Base-by-base conservation (phyloP, 768 basidiomycete genomes). In the Calocybe indica region DNA sequence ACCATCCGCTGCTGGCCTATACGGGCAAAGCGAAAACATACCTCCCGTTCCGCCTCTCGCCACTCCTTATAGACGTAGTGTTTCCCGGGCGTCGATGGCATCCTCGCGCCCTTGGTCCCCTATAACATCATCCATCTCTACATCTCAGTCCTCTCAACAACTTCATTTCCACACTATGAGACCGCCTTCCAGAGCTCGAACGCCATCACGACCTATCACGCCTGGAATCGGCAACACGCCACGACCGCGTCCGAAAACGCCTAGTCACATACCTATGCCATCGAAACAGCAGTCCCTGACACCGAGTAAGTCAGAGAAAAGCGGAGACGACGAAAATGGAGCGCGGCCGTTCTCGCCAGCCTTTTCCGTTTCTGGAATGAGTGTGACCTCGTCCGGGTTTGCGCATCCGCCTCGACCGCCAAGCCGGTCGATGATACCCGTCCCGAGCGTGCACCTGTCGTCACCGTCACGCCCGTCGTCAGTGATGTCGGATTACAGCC, bases 61-160 rank as follows among this genome's bases (percentile, higher is more conserved):
- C 11, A 71, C 80, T 1, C 68, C 76, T 7, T 75, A 79, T 54
- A 72, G 75, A 53, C 75, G 87, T 51, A 88, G 87, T 62, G 54
- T 80, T 29, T 88, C 87, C 28, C 76, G 87, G 42, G 78, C 78
- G 28, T 89, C 87, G 11, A 83, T 87, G 74, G 75, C 80, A 13
- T 88, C 87, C 45, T 88, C 85, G 10, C 72, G 87, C 37, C 87
- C 87, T 43, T 88, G 86, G 85, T 88, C 87, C 8, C 87, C 87
- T 36, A 67, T 85, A 14, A 83, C 77, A 45, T 83, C 83, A 5
- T 83, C 85, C 9, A 74, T 76, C 58, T 86, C 85, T 10, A 85
- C 83, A 13, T 78, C 78, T n/a, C 70, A 80, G 44, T 82, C 83
- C 33, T 75, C 75, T 15, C 56, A 63, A 43, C 63, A 66, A 48